phyloP scores from a whole-genome alignment of 169 alveolate genomes.

The Eimeria nieschulzi region DNA sequence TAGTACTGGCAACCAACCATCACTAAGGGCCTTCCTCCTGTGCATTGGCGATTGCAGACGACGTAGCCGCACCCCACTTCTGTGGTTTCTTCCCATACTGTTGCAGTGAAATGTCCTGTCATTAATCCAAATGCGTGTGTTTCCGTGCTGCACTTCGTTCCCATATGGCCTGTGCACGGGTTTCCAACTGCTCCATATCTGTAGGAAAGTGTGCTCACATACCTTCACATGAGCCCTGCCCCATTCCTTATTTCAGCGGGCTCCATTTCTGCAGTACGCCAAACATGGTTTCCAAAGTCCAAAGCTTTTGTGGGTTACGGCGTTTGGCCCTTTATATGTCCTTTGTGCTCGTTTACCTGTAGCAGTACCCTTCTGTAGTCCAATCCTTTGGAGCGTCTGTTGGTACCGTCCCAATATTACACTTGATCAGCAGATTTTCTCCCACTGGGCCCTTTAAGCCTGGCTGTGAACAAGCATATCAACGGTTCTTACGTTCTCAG shows the following conservation, averaged over 20 bases:
- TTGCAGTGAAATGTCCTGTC: constrained; percentile 61
- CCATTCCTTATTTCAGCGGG: too few species aligned
- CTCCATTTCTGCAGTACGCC: not conserved
- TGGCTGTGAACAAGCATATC: constrained; percentile 1
- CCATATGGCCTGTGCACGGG: constrained; percentile 50
- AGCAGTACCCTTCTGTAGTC: constrained; percentile 27
- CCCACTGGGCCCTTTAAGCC: not conserved
- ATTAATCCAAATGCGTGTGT: constrained; percentile 41
- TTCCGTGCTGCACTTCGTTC: constrained; percentile 33
- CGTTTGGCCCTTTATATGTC: not conserved
- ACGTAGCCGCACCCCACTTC: constrained; percentile 65
- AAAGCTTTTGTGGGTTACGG: not conserved
- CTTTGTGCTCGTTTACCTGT: constrained; percentile 4
- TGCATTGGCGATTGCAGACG: constrained; percentile 28
- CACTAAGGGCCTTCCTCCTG: not conserved
- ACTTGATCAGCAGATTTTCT: constrained; percentile 9
- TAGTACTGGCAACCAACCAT: constrained; percentile 61
- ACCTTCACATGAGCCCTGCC: too few species aligned
- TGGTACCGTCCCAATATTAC: not conserved
- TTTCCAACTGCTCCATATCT: constrained; percentile 51
- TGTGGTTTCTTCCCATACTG: not conserved
- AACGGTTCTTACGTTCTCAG: too few species aligned
- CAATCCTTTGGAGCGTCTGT: not conserved
- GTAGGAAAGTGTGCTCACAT: not conserved
- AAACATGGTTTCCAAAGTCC: not conserved